Base-by-base conservation (phyloP, 352 stramenopile species). In the Phytophthora rubi region DNA sequence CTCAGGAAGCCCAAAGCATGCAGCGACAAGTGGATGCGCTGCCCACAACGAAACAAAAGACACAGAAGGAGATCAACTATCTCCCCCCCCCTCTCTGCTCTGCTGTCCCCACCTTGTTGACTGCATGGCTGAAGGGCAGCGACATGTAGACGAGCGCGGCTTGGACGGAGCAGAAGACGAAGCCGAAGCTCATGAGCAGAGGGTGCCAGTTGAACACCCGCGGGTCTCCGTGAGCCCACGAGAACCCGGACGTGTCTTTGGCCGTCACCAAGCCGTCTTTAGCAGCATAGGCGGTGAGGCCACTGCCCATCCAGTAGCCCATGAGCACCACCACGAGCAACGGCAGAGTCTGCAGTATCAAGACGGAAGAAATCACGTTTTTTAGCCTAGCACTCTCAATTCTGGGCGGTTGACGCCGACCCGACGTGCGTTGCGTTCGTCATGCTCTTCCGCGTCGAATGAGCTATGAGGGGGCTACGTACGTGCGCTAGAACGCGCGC, bases 171-270 rank as follows among this genome's bases (percentile, higher is more conserved):
- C 84, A 95, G 37, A 95, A 88, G 52, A 96, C 71, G 37, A 97
- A 88, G 35, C 88, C 89, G 49, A 95, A 77, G 48, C 80, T 89
- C 89, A 96, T 96, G 77, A 97, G 78, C 54, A 94, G 55, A 53
- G 89, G 89, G 71, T 97, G 89, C 88, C 89, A 97, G 59, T 94
- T 94, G 73, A 97, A 97, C 52, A 97, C 86, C 28, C 67, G 75
- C 12, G 61, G 76, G 60, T 94, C 85, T 23, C 77, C 80, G 30
- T 79, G 65, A 39, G 53, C 76, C 84, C 86, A 94, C 15, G 85
- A 85, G 66, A 94, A 97, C 5, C 89, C 89, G 5, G 83, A 75
- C n/a, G 84, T 75, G 30, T 73, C 57, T 62, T 45, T 87, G 30
- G 57, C 62, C 28, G 72, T 80, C 32, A 96, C 82, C 13, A 73